These are phyloP conservation scores for Capronia coronata DNA, from an alignment of 2,329 filamentous ascomycete genomes.

Conservation along the genomic window DNA sequence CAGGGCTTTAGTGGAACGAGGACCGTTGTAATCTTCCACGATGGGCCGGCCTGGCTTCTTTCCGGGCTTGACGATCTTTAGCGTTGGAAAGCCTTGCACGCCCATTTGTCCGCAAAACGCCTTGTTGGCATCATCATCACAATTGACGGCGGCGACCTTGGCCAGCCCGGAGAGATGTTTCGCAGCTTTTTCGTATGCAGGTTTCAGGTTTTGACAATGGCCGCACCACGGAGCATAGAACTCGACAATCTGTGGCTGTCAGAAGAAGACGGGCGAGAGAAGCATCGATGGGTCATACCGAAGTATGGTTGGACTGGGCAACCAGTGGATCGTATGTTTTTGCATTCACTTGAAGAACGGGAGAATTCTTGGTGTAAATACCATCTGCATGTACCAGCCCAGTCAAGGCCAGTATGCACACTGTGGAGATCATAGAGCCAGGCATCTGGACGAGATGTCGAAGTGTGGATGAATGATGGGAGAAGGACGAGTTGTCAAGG, in stretches of 20 bases:
- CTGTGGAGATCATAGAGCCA: constrained; percentile 3
- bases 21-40: constrained; percentile 86
- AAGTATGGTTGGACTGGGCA: constrained; percentile 82
- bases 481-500: constrained; percentile 10
- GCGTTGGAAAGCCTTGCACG: constrained; percentile 86
- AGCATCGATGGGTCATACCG: constrained; percentile 53
- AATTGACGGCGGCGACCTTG: constrained; percentile 91
- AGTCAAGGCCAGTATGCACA: constrained; percentile 45
- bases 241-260: constrained; percentile 44
- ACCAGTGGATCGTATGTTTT: constrained; percentile 78
- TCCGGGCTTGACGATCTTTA: constrained; percentile 84
- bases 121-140: constrained; percentile 91
- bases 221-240: constrained; percentile 99
- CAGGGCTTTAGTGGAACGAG: constrained; percentile 76
- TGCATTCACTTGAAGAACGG: constrained; percentile 73
- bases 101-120: constrained; percentile 76
- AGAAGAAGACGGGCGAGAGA: neutral
- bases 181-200: constrained; percentile 89
- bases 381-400: constrained; percentile 54
- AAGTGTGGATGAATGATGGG: neutral
- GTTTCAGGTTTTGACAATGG: constrained; percentile 93
- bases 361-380: constrained; percentile 79
- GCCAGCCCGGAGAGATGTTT: constrained; percentile 83
- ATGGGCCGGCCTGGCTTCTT: constrained; percentile 73
- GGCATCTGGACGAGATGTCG: constrained; percentile 8